Evolutionary conservation across 768 basidiomycete species (phyloP), one percentile per base, ranked within the genome.

Genomic region (Candolleomyces aberdarensis): DNA sequence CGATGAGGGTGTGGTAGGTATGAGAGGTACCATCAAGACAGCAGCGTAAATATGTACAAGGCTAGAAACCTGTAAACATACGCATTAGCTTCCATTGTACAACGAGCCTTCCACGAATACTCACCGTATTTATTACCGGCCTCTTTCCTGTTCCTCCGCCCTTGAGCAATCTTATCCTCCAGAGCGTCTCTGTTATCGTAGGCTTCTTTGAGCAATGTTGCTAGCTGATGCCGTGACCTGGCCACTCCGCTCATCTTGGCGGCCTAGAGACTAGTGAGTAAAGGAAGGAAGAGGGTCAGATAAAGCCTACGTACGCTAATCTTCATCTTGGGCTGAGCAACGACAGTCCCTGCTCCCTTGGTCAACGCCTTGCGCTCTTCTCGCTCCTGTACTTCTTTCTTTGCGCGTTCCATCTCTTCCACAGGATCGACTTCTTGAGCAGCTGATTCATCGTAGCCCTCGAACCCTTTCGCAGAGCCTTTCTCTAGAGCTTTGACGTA

Each of bases 101-200:
- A 51, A 20, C 11, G 40, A 17, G 1, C n/a, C 14, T 14, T 13
- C 13, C 19, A 36, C 36, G 14, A 31, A 31, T 31, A 75, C 82
- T 62, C 66, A 88, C 93, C 93, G 66, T 95, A 94, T 81, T 94
- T 95, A 74, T 92, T 94, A 10, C 93, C 93, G 0, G 93, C 92
- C 69, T 93, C 91, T 71, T 94, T 94, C 63, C 92, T 81, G 67
- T 94, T 94, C 62, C 89, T 79, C 63, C 87, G 81, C 2, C 88
- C 92, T 72, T 92, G 86, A 0, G 93, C 92, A 64, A 94, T 92
- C 75, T 75, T 85, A 62, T 93, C 92, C 70, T 95, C 93, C 63
- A 95, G 67, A 0, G 83, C 85, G 57, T 92, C 92, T 36, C 92
- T 85, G 67, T 94, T 94, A 69, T 85, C 73, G 69, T 92, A 94